Conservation (phyloP, 768 basidiomycete species). For the Amanita muscaria region DNA sequence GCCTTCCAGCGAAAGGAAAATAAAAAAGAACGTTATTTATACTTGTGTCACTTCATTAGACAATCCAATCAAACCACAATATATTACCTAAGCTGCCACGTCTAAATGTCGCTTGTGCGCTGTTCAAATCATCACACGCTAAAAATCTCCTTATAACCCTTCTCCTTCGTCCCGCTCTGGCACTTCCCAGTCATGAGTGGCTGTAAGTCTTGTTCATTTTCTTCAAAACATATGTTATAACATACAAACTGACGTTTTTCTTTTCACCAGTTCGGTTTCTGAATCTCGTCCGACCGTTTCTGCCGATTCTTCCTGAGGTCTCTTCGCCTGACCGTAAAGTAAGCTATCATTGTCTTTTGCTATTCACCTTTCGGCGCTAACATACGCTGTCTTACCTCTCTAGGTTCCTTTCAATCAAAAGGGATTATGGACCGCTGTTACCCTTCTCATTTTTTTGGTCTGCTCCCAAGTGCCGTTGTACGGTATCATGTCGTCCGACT, state of each 20-base stretch:
- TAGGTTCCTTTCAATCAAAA: conserved; percentile 99
- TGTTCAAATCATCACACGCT: not conserved
- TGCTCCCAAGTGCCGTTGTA: conserved; percentile 99
- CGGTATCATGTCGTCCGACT: conserved; percentile 99
- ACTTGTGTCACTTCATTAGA: too few relatives aligned
- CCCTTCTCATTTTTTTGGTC: conserved; percentile 97
- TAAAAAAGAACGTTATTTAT: too few relatives aligned
- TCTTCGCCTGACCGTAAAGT: conserved; percentile 98
- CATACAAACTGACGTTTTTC: too few relatives aligned
- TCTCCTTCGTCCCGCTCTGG: conserved; percentile 13
- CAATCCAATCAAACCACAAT: not conserved
- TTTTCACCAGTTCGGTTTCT: conserved; percentile 97
- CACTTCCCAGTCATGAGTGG: conserved; percentile 59
- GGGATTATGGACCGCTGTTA: conserved; percentile 97
- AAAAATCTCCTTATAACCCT: not conserved
- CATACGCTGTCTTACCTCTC: conserved; percentile 8
- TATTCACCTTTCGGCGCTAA: too few relatives aligned
- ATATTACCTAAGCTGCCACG: conserved; percentile 33
- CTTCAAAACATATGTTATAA: too few relatives aligned
- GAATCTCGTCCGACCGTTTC: conserved; percentile 96
- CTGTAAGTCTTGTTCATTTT: conserved; percentile 40
- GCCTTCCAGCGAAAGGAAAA: too few relatives aligned
- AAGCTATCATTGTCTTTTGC: conserved; percentile 11
- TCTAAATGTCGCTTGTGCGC: conserved; percentile 25
- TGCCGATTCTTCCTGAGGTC: conserved; percentile 94